phyloP scores from a whole-genome alignment of 2,329 filamentous ascomycete species.

The Sclerotinia spermophila region DNA sequence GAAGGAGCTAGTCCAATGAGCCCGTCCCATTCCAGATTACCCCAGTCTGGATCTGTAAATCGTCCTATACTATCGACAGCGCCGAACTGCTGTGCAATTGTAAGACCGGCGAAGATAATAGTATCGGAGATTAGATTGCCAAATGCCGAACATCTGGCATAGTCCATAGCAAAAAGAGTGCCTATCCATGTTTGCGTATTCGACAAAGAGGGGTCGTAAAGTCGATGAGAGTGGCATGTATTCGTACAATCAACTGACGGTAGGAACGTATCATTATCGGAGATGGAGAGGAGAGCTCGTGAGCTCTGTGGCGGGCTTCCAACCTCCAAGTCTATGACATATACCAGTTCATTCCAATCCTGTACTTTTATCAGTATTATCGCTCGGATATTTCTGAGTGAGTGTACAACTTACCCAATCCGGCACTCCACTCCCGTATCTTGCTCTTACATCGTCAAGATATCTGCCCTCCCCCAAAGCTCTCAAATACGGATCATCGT shows the following conservation, averaged over 20 bases:
- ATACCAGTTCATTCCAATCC: constrained; percentile 19
- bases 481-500: not conserved
- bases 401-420: not conserved
- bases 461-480: not conserved
- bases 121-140: constrained; percentile 1
- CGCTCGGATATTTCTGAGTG: not conserved
- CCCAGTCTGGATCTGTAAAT: constrained; percentile 12
- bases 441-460: not conserved
- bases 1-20: constrained; percentile 3
- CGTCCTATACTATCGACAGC: not conserved
- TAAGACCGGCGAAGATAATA: not conserved
- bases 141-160: not conserved
- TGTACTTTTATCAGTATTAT: not conserved
- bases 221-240: constrained; percentile 4
- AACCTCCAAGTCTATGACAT: constrained; percentile 17
- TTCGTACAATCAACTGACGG: constrained; percentile 2
- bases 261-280: constrained; percentile 13
- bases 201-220: constrained; percentile 2
- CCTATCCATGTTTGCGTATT: not conserved
- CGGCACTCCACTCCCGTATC: not conserved
- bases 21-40: constrained; percentile 15
- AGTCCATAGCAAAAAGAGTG: constrained; percentile 1
- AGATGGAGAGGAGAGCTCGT: constrained; percentile 13
- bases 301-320: constrained; percentile 20
- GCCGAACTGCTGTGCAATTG: constrained; percentile 7